A percentile compares a stretch with the other conserved stretches of the same genome.
Evolutionary conservation across 345 rosid species (phyloP).

Genomic region (Garcia nutans): DNA sequence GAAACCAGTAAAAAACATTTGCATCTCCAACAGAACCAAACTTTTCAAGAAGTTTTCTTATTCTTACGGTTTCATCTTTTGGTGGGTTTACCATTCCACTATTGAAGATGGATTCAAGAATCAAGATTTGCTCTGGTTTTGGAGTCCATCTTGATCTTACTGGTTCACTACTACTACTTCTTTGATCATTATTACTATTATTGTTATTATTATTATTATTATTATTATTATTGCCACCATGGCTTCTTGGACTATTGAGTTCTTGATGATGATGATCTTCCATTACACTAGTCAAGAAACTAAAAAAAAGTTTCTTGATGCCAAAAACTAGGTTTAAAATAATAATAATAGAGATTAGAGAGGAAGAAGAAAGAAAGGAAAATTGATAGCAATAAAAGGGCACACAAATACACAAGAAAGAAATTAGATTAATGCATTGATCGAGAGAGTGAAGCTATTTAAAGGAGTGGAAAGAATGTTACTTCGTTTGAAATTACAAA

Average conservation of each 20-base stretch:
- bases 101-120: conserved; percentile 96
- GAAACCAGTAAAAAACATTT: conserved; percentile 99
- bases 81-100: conserved; percentile 99
- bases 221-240: conserved; percentile 4
- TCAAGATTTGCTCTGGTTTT: conserved; percentile 95
- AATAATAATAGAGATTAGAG: conserved; percentile 13
- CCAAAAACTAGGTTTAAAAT: conserved; percentile 19
- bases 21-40: conserved; percentile 94
- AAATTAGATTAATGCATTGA: conserved; percentile 14
- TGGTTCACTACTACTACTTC: conserved; percentile 45
- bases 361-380: not conserved
- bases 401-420: conserved; percentile 34
- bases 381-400: not conserved
- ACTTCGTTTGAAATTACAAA: conserved; percentile 35
- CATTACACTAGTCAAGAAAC: conserved; percentile 33
- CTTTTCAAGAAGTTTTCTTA: conserved; percentile 83
- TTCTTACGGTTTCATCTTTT: conserved; percentile 89
- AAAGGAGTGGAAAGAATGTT: conserved; percentile 40
- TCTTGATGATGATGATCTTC: conserved; percentile 61
- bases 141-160: conserved; percentile 98
- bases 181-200: conserved; percentile 19
- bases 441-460: conserved; percentile 29
- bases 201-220: too few species aligned
- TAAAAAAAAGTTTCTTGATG: conserved; percentile 18
- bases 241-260: conserved; percentile 40